A percentile compares a stretch with the other conserved stretches of the same genome.
Evolutionary conservation across 2,329 filamentous ascomycete species (phyloP).

Genomic region (Colletotrichum limetticola): DNA sequence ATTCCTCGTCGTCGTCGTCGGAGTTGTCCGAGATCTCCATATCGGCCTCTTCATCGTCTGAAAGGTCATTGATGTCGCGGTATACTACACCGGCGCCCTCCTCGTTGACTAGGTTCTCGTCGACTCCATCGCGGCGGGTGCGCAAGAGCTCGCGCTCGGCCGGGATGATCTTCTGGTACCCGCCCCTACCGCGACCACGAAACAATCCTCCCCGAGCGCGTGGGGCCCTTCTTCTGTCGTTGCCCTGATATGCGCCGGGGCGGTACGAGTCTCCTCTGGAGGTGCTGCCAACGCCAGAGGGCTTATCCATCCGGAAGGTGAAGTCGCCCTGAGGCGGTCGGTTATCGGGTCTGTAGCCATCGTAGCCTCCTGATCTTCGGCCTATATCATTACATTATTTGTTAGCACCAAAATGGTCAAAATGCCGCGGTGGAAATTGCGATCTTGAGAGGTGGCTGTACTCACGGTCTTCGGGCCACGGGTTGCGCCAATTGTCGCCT

Average conservation of each 20-base stretch:
- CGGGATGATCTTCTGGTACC: slow-evolving; percentile 47
- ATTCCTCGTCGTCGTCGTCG: slow-evolving; percentile 43
- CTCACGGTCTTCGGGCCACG: slow-evolving; percentile 34
- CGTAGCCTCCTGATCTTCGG: slow-evolving; percentile 27
- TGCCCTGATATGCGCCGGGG: slow-evolving; percentile 36
- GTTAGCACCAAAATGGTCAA: slow-evolving; percentile 26
- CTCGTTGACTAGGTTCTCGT: slow-evolving; percentile 59
- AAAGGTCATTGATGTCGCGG: slow-evolving; percentile 65
- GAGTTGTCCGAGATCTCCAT: slow-evolving; percentile 71
- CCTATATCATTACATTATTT: slow-evolving; percentile 21
- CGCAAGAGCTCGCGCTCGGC: slow-evolving; percentile 61
- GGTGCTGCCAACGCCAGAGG: slow-evolving; percentile 56
- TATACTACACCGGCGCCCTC: slow-evolving; percentile 61
- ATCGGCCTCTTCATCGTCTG: slow-evolving; percentile 71
- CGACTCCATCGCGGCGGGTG: slow-evolving; percentile 48
- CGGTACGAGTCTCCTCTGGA: slow-evolving; percentile 44
- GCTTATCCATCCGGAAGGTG: slow-evolving; percentile 65
- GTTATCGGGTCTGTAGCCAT: slow-evolving; percentile 49
- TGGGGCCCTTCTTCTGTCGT: slow-evolving; percentile 14
- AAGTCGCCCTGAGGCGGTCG: slow-evolving; percentile 60
- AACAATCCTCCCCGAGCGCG: slow-evolving; percentile 2
- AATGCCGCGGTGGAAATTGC: slow-evolving; percentile 21
- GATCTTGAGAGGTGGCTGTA: slow-evolving; percentile 25
- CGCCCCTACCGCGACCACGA: slow-evolving; percentile 33
- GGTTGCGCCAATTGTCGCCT: slow-evolving; percentile 20